Evolutionary conservation across 2,329 filamentous ascomycete genomes (phyloP), one percentile per base, ranked within the genome.

Genomic region (Bipolaris bicolor): DNA sequence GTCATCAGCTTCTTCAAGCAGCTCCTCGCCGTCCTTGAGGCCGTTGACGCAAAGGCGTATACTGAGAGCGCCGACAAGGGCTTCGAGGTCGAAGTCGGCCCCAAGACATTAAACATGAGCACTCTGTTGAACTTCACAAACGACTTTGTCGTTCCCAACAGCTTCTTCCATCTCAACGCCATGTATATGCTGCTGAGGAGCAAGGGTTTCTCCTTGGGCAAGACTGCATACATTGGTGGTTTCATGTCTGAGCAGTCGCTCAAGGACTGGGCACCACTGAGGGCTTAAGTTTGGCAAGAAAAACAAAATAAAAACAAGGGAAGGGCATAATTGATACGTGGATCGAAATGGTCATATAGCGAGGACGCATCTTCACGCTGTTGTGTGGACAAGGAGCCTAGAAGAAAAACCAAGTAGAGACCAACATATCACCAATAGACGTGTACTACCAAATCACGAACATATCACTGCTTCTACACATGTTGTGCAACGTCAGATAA

Each of bases 161-260:
- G 58, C 39, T 69, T 64, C 39, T 69, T 69, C 52, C 65, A 69
- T 45, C 57, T 68, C 29, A 69, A 67, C 44, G 52, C 63, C 13
- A 65, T 69, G 55, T 69, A 69, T 45, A 67, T 66, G 66, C 36
- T 66, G 16, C 20, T 69, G 26, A 62, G 66, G 37, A 61, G 46
- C 16, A 62, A 56, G 13, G 66, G 66, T 1, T 68, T 67, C 48
- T 51, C 41, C 18, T 48, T 69, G 11, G 65, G 66, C 4, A 69
- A 69, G 52, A 7, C 33, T 3, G 18, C 41, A 1, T 69, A 67
- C 36, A 34, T 69, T 18, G 58, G 52, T 1, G 3, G 47, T 3
- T 69, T 62, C 50, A 62, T 67, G 60, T 65, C 44, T 29, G 63
- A 67, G 55, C 61, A 64, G 43, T 52, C 62, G n/a, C 18, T 49